phyloP scores from a whole-genome alignment of 1,139 yeast genomes.

The Torulaspora globosa region DNA sequence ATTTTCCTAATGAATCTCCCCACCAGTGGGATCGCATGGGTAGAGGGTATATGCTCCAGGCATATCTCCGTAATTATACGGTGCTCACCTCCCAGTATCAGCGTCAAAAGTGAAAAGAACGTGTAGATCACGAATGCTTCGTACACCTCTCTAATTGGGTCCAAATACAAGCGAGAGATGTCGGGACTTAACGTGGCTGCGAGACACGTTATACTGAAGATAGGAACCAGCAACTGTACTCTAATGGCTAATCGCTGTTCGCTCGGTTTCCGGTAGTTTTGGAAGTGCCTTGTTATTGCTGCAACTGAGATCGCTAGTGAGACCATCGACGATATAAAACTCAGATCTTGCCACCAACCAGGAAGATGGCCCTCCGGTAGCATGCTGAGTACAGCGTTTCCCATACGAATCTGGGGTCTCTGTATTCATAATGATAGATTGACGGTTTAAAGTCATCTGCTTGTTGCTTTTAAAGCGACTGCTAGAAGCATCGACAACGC shows the following conservation, averaged over 20 bases:
- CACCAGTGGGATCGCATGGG: constrained; percentile 59
- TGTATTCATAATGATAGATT: not conserved
- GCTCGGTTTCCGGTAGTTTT: constrained; percentile 80
- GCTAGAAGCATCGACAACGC: not conserved
- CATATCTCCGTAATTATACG: constrained; percentile 66
- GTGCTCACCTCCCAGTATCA: constrained; percentile 88
- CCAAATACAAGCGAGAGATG: constrained; percentile 44
- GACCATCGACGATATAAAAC: constrained; percentile 12
- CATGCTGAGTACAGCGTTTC: constrained; percentile 2
- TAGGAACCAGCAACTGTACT: constrained; percentile 59
- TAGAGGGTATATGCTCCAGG: constrained; percentile 68
- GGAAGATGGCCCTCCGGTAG: constrained; percentile 16
- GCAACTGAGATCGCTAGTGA: constrained; percentile 39
- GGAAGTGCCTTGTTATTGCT: constrained; percentile 51
- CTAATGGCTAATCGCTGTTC: constrained; percentile 85
- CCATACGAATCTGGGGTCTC: not conserved
- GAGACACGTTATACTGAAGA: constrained; percentile 53
- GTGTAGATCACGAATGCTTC: constrained; percentile 96
- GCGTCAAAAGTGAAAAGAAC: constrained; percentile 76
- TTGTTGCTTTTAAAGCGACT: not conserved
- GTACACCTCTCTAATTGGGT: constrained; percentile 81
- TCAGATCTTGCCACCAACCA: constrained; percentile 22
- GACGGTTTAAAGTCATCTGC: not conserved
- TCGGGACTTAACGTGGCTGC: constrained; percentile 50
- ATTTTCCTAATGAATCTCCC: constrained; percentile 50